phyloP scores from a whole-genome alignment of 176 grass and related monocot genomes.

The Aegilops sharonensis region DNA sequence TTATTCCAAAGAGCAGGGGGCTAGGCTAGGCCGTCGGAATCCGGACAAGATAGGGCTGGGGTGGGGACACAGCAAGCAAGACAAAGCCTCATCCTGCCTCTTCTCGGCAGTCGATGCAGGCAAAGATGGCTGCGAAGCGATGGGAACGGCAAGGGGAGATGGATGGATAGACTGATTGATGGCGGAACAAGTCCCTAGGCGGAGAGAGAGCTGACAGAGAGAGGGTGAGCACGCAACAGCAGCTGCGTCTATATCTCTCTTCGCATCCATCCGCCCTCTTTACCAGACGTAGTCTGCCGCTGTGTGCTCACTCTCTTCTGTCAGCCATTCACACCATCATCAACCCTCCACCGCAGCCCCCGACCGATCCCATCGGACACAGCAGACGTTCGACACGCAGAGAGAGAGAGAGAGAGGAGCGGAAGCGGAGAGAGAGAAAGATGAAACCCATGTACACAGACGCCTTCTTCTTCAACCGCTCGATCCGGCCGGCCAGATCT shows the following conservation, averaged over 20 bases:
- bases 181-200: slow-evolving; percentile 41
- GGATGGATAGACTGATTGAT: slow-evolving; percentile 1
- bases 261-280: neutral
- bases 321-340: slow-evolving; percentile 41
- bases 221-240: slow-evolving; percentile 69
- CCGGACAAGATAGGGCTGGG: slow-evolving; percentile 44
- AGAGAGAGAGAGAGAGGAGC: neutral
- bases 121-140: slow-evolving; percentile 1
- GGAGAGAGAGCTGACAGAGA: slow-evolving; percentile 51
- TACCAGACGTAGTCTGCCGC: slow-evolving; percentile 53
- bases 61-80: slow-evolving; percentile 19
- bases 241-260: slow-evolving; percentile 31
- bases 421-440: neutral
- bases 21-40: slow-evolving; percentile 12
- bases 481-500: slow-evolving; percentile 24
- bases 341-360: neutral
- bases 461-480: neutral
- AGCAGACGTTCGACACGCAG: slow-evolving; percentile 14
- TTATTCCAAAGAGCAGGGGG: slow-evolving; percentile 24
- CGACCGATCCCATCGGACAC: slow-evolving; percentile 1
- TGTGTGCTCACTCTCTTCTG: slow-evolving; percentile 80
- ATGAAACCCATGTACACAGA: neutral
- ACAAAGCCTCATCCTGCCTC: neutral
- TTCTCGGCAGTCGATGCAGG: slow-evolving; percentile 18
- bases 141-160: neutral